Percentiles rank a stretch among this genome's conserved stretches.
phyloP scores from a whole-genome alignment of 495 filamentous ascomycete genomes.

The Glonium stellatum region DNA sequence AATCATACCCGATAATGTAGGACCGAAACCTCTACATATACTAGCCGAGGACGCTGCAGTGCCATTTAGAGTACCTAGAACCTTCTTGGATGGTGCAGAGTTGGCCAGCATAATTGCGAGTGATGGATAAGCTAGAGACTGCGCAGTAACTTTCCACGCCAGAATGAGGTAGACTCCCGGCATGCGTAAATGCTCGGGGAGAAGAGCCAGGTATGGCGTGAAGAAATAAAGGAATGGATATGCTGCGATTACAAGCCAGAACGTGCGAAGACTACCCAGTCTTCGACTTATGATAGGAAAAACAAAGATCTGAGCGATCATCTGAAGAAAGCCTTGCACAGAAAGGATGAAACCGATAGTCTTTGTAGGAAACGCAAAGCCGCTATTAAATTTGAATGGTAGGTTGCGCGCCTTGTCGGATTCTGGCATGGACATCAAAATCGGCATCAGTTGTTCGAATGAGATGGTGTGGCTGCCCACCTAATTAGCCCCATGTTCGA shows the following conservation, averaged over 20 bases:
- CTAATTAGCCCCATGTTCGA: constrained; percentile 9
- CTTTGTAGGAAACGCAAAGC: constrained; percentile 73
- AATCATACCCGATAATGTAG: constrained; percentile 76
- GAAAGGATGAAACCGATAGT: constrained; percentile 81
- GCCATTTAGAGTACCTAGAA: constrained; percentile 86
- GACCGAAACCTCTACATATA: constrained; percentile 77
- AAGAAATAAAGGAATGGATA: constrained; percentile 87
- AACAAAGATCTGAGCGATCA: constrained; percentile 73
- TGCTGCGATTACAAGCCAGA: constrained; percentile 66
- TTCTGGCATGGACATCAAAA: constrained; percentile 73
- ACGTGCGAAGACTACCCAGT: constrained; percentile 70
- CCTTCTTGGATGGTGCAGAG: constrained; percentile 67
- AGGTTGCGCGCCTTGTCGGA: constrained; percentile 51
- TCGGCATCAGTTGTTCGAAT: constrained; percentile 87
- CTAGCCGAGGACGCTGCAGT: constrained; percentile 87
- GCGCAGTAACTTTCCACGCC: constrained; percentile 81
- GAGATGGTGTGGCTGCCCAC: constrained; percentile 72
- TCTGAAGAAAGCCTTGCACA: constrained; percentile 81
- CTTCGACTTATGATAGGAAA: constrained; percentile 66
- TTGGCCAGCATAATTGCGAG: constrained; percentile 80
- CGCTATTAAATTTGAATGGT: constrained; percentile 83
- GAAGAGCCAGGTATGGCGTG: constrained; percentile 81
- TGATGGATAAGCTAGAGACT: constrained; percentile 78
- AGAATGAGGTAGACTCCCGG: constrained; percentile 65
- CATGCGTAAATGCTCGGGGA: constrained; percentile 64